Percentiles rank a stretch among this genome's conserved stretches.
Conservation (phyloP, 495 filamentous ascomycete species). For the Aspergillus haitiensis region DNA sequence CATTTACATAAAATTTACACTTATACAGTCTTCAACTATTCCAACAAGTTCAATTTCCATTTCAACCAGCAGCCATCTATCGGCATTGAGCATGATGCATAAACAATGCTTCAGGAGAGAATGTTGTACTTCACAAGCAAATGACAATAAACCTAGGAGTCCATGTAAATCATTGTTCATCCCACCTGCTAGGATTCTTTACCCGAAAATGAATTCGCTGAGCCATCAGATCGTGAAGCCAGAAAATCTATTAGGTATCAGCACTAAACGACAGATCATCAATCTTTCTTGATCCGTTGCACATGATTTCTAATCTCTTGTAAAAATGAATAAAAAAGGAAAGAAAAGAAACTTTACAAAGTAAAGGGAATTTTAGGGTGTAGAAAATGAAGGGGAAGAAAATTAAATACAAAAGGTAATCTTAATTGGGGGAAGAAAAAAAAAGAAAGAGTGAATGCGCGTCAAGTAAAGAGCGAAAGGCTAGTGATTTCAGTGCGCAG, state of each 20-base stretch:
- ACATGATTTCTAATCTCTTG: slow-evolving; percentile 32
- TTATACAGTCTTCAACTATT: background rate
- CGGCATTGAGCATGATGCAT: background rate
- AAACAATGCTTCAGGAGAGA: background rate
- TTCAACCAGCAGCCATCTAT: background rate
- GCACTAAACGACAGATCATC: slow-evolving; percentile 33
- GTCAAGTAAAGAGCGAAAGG: background rate
- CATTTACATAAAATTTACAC: background rate
- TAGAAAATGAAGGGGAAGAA: slow-evolving; percentile 6
- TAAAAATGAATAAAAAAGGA: slow-evolving; percentile 12
- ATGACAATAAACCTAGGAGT: background rate
- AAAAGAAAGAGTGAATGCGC: slow-evolving; percentile 9
- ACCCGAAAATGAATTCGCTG: slow-evolving; percentile 10
- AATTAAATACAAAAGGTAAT: slow-evolving; percentile 12
- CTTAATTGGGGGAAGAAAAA: slow-evolving; percentile 12
- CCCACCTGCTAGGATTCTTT: background rate
- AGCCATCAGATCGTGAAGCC: slow-evolving; percentile 28
- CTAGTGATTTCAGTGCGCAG: background rate
- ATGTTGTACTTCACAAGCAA: slow-evolving; percentile 11
- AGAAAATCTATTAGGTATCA: slow-evolving; percentile 36
- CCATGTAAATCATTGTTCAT: background rate
- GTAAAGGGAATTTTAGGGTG: slow-evolving; percentile 12
- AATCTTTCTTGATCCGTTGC: slow-evolving; percentile 29
- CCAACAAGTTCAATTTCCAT: slow-evolving; percentile 3
- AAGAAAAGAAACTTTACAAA: slow-evolving; percentile 19